Evolutionary conservation across 176 grass and related monocot genomes (phyloP).

Genomic region (Raddia guianensis): DNA sequence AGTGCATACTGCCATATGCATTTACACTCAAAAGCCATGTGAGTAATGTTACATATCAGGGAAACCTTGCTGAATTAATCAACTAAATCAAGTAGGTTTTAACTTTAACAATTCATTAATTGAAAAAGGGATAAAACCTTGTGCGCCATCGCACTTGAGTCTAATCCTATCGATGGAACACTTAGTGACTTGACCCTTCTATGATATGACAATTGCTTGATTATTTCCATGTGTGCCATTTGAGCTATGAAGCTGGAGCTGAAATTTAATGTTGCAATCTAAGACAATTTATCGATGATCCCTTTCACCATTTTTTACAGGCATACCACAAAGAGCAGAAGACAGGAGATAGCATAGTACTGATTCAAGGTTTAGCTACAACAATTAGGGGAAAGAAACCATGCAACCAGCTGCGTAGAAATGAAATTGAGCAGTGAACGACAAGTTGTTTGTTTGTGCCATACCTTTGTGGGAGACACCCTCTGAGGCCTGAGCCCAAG

Average conservation of each 20-base stretch:
- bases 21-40: neutral
- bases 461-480: slow-evolving; percentile 37
- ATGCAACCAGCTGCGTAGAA: neutral
- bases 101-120: neutral
- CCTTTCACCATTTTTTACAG: neutral
- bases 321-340: neutral
- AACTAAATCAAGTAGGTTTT: neutral
- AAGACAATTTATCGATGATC: neutral
- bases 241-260: neutral
- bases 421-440: neutral
- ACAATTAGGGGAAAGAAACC: neutral
- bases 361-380: neutral
- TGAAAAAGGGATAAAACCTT: neutral
- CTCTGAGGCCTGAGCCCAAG: neutral
- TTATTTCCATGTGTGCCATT: too few relatives aligned
- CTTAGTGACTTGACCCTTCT: too few relatives aligned
- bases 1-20: slow-evolving; percentile 1
- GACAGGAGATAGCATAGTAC: neutral
- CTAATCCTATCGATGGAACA: too few relatives aligned
- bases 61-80: neutral
- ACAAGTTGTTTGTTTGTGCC: neutral
- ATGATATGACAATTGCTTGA: too few relatives aligned
- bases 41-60: neutral
- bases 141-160: too few relatives aligned
- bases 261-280: neutral